Base-by-base conservation (phyloP, 2,329 filamentous ascomycete genomes). In the Dactylellina leptospora region DNA sequence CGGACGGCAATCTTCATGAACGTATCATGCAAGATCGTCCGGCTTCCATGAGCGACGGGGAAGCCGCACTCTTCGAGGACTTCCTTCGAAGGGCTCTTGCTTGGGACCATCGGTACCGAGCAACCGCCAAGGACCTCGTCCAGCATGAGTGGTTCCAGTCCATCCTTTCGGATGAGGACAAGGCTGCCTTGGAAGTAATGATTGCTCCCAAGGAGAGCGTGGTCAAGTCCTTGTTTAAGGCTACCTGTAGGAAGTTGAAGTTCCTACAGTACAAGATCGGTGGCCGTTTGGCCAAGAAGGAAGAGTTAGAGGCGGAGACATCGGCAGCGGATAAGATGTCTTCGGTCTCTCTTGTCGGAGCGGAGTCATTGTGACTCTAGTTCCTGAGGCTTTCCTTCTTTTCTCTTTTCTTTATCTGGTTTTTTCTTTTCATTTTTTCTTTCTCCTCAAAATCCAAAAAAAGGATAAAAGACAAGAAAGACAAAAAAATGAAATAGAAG, bases 91-190 rank as follows among this genome's bases (percentile, higher is more conserved):
- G 60, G 53, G 53, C 59, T 3, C 33, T 72, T 18, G 47, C 47
- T 48, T 72, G 68, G 68, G 68, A 72, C 55, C 61, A 72, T 30
- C 42, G 68, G 42, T 55, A 64, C 22, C 59, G 68, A 22, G 59
- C 59, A 22, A 72, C 68, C 10, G 68, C 68, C 4, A 47, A 58
- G 16, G 68, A 72, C 4, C 59, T 72, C 4, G 20, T 72, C 13
- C 68, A 72, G 23, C 68, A 72, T 44, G 59, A 60, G 18, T 72
- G 68, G 68, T 60, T 72, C 27, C 13, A 60, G 18, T 64, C 53
- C 0, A 60, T 72, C 30, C 45, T 72, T 20, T 59, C 68, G 1
- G 23, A 45, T 2, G 61, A 64, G 8, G 68, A 72, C 16, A 50
- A 44, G 25, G n/a, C 27, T 20, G 45, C 45, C 30, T 27, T 72